Evolutionary conservation across 805 yeast species (phyloP).

Genomic region (Jamesozyma hellenica): DNA sequence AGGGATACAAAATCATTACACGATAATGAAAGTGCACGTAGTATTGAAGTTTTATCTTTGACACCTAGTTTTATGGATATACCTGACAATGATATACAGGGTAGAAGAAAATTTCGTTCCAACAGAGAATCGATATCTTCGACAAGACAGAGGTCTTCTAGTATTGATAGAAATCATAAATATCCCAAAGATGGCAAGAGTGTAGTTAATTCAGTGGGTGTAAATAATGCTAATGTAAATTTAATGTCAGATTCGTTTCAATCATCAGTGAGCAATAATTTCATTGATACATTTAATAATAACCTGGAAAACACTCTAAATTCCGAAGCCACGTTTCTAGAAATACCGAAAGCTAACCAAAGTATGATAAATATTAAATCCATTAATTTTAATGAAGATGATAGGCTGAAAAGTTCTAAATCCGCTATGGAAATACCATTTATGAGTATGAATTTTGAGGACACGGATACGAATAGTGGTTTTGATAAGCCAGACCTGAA

Average conservation of each 20-base stretch:
- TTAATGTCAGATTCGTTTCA: background rate
- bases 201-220: slow-evolving; percentile 13
- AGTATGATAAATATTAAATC: no score
- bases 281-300: background rate
- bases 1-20: background rate
- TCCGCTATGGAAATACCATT: no score
- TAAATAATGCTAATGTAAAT: slow-evolving; percentile 5
- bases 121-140: background rate
- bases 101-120: background rate
- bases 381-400: no score
- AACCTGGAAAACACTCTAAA: background rate
- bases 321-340: no score
- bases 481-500: background rate
- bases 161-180: slow-evolving; percentile 16
- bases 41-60: slow-evolving; percentile 33
- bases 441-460: no score
- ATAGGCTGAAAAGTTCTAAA: no score
- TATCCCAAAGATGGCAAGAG: slow-evolving; percentile 8
- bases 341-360: no score
- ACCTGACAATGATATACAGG: slow-evolving; percentile 14
- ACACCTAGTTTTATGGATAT: slow-evolving; percentile 35
- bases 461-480: no score
- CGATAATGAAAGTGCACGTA: slow-evolving; percentile 12
- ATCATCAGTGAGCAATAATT: background rate
- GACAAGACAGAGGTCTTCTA: slow-evolving; percentile 11